Percentiles rank a stretch among this genome's conserved stretches.
These are phyloP conservation scores for carrot (Daucus carota) DNA, from an alignment of 129 eudicot species.

Conservation along the genomic window DH1_v3.0 NC_030385.2:35936501-35937000, in stretches of 20 bases:
- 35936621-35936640: neutral
- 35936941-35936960: slow-evolving; percentile 48
- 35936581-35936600: neutral
- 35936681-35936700: neutral
- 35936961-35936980: neutral
- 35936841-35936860: slow-evolving; percentile 71
- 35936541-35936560: neutral
- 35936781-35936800: slow-evolving; percentile 2
- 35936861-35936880: slow-evolving; percentile 74
- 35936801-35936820: slow-evolving; percentile 71
- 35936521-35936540: neutral
- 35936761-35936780: neutral
- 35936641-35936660: neutral
- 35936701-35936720: neutral
- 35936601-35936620: neutral
- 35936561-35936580: neutral
- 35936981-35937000: neutral
- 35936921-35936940: slow-evolving; percentile 68
- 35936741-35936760: neutral
- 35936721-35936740: neutral
- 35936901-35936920: slow-evolving; percentile 67
- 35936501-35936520: neutral
- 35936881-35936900: slow-evolving; percentile 63
- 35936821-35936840: slow-evolving; percentile 64
- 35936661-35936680: no score